These are phyloP conservation scores for Penicilliopsis zonata DNA, from an alignment of 495 filamentous ascomycete species.

Conservation along the genomic window DNA sequence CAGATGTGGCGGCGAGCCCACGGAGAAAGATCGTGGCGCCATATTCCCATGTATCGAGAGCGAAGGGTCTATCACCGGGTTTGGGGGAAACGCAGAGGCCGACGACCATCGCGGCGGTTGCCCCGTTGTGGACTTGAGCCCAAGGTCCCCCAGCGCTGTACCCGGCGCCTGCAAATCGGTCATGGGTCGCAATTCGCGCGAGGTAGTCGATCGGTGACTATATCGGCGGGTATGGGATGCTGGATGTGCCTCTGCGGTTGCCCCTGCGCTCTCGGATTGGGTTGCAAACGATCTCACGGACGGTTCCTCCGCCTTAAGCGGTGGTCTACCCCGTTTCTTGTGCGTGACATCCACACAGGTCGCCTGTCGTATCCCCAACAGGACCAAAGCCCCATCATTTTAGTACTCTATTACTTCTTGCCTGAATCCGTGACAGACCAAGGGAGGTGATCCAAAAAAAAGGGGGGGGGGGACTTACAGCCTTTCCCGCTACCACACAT, in stretches of 20 bases:
- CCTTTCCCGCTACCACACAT: slow-evolving; percentile 52
- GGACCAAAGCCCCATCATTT: too few species aligned
- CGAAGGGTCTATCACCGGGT: slow-evolving; percentile 20
- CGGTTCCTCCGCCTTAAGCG: slow-evolving; percentile 71
- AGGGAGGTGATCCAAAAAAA: slow-evolving; percentile 2
- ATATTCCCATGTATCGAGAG: slow-evolving; percentile 13
- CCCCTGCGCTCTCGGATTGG: slow-evolving; percentile 16
- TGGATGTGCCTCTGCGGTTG: slow-evolving; percentile 16
- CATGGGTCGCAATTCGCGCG: slow-evolving; percentile 32
- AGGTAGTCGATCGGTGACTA: slow-evolving; percentile 30
- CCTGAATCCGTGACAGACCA: slow-evolving; percentile 5
- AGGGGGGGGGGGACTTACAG: slow-evolving; percentile 35
- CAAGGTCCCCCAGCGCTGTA: slow-evolving; percentile 11
- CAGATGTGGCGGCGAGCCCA: slow-evolving; percentile 20
- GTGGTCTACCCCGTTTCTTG: slow-evolving; percentile 88
- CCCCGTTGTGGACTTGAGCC: slow-evolving; percentile 11
- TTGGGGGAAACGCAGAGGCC: slow-evolving; percentile 20
- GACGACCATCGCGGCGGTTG: slow-evolving; percentile 28
- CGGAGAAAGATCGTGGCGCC: slow-evolving; percentile 26
- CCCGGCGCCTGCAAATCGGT: slow-evolving; percentile 26
- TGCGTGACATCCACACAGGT: slow-evolving; percentile 92
- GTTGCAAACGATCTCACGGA: slow-evolving; percentile 24
- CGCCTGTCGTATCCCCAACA: slow-evolving; percentile 43
- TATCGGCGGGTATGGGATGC: slow-evolving; percentile 12
- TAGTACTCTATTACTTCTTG: slow-evolving; percentile 11